Conservation (phyloP, 2,329 filamentous ascomycete genomes). For the Penicillium sp. region DNA sequence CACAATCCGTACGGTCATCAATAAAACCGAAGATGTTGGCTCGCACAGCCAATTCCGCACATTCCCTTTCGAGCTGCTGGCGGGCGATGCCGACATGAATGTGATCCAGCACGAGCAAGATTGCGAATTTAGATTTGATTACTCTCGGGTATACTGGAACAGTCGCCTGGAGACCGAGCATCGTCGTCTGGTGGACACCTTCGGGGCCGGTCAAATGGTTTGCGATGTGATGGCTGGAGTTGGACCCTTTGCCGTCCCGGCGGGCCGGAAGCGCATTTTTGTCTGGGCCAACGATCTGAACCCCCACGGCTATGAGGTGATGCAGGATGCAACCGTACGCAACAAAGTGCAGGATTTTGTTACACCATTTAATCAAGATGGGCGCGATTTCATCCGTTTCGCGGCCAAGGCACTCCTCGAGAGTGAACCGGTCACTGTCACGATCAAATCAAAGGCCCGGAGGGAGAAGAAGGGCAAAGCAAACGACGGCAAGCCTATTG, state of each 20-base stretch:
- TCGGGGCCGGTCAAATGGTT: slow-evolving; percentile 78
- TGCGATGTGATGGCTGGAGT: slow-evolving; percentile 98
- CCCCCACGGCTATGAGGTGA: slow-evolving; percentile 71
- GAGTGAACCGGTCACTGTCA: slow-evolving; percentile 46
- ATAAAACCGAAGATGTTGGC: slow-evolving; percentile 88
- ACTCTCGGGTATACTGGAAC: slow-evolving; percentile 97
- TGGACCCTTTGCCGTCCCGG: slow-evolving; percentile 87
- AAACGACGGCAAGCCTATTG: slow-evolving; percentile 24
- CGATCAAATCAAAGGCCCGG: slow-evolving; percentile 44
- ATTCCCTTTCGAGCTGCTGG: slow-evolving; percentile 85
- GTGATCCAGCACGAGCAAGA: slow-evolving; percentile 76
- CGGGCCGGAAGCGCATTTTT: slow-evolving; percentile 82
- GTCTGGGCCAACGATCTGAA: slow-evolving; percentile 98
- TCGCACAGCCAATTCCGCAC: slow-evolving; percentile 80
- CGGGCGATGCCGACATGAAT: slow-evolving; percentile 72
- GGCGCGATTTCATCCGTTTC: slow-evolving; percentile 68
- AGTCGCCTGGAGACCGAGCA: slow-evolving; percentile 86
- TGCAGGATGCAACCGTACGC: slow-evolving; percentile 61
- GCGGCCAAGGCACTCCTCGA: slow-evolving; percentile 55
- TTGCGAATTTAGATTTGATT: slow-evolving; percentile 89
- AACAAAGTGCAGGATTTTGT: slow-evolving; percentile 81
- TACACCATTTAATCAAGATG: slow-evolving; percentile 73
- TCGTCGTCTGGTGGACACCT: slow-evolving; percentile 66
- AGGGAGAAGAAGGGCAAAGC: slow-evolving; percentile 19
- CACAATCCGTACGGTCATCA: slow-evolving; percentile 79